Base-by-base conservation (phyloP, 495 filamentous ascomycete genomes). In the Xylaria nigripes region DNA sequence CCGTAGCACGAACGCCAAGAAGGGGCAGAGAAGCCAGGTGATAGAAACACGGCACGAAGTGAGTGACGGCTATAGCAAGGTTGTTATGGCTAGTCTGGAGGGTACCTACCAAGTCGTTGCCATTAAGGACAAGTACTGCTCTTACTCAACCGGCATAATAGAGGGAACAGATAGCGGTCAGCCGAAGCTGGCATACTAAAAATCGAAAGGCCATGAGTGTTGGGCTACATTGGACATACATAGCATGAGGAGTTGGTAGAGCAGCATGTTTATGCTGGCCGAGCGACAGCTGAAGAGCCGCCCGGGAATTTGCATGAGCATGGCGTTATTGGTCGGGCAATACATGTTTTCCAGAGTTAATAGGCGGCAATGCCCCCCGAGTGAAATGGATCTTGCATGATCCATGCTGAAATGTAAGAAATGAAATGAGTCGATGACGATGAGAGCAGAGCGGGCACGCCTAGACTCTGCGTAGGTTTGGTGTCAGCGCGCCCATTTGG, bases 61-160 rank as follows among this genome's bases (percentile, higher is more conserved):
- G 6, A 90, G 86, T 21, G 77, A 91, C 54, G 88, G 90, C 55
- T 79, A 89, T 63, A 83, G 73, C 57, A 89, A 91, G 73, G 83
- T 82, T 19, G 80, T 96, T 56, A 80, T 79, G 63, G 90, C 89
- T 13, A 88, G 83, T 41, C 87, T 94, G 63, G 93, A 97, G 73
- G 93, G 93, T 24, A 95, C 89, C 46, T 98, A 98, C 58, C 93
- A 98, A 72, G 94, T 97, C 12, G 85, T 95, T 48, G 84, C 88
- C 6, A 95, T 98, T 68, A 90, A 89, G 76, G 93, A 98, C 67
- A 82, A 81, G 61, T 93, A 79, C 69, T 98, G 93, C 68, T 80
- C 87, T 3, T 91, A 92, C 66, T 86, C 87, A 24, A 88, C 80
- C 48, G 78, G 83, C 57, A 72, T 72, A 16, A 72, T 68, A 45